These are phyloP conservation scores for Phaffia rhodozyma DNA, from an alignment of 1,284 basidiomycete species.

Conservation along the genomic window DNA sequence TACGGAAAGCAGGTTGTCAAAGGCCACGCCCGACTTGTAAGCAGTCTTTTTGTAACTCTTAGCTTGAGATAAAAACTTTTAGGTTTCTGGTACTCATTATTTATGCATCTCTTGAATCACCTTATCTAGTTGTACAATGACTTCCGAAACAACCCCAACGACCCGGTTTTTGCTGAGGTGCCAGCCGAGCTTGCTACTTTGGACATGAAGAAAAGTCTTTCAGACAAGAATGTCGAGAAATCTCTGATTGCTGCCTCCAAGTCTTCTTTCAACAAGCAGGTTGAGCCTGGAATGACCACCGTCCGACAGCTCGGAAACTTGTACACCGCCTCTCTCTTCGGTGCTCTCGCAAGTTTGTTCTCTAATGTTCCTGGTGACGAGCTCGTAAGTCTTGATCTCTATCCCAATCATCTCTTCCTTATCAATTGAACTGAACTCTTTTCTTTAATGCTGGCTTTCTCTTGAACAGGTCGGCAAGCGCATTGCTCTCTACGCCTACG, in stretches of 20 bases:
- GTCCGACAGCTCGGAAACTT: slow-evolving; percentile 89
- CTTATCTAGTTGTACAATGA: slow-evolving; percentile 60
- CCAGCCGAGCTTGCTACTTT: slow-evolving; percentile 55
- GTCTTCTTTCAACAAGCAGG: slow-evolving; percentile 54
- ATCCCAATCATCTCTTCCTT: not conserved
- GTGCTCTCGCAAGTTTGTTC: slow-evolving; percentile 74
- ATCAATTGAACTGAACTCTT: not conserved
- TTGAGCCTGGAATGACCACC: slow-evolving; percentile 58
- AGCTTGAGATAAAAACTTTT: not conserved
- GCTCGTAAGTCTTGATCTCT: slow-evolving; percentile 32
- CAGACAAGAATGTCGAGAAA: slow-evolving; percentile 93
- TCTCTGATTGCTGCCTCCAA: slow-evolving; percentile 68
- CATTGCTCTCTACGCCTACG: slow-evolving; percentile 86
- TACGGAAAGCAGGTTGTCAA: slow-evolving; percentile 99
- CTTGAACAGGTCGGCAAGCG: slow-evolving; percentile 52
- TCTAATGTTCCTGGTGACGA: slow-evolving; percentile 54
- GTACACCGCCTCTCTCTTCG: slow-evolving; percentile 97
- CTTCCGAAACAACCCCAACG: slow-evolving; percentile 67
- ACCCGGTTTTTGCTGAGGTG: slow-evolving; percentile 61
- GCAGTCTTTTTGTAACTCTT: no score
- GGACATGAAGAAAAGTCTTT: slow-evolving; percentile 60
- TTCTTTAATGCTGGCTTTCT: not conserved
- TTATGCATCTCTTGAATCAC: not conserved
- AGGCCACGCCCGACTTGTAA: slow-evolving; percentile 74
- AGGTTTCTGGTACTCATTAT: not conserved